Evolutionary conservation across 2,329 filamentous ascomycete genomes (phyloP).

Genomic region (Trichoderma pleuroti): DNA sequence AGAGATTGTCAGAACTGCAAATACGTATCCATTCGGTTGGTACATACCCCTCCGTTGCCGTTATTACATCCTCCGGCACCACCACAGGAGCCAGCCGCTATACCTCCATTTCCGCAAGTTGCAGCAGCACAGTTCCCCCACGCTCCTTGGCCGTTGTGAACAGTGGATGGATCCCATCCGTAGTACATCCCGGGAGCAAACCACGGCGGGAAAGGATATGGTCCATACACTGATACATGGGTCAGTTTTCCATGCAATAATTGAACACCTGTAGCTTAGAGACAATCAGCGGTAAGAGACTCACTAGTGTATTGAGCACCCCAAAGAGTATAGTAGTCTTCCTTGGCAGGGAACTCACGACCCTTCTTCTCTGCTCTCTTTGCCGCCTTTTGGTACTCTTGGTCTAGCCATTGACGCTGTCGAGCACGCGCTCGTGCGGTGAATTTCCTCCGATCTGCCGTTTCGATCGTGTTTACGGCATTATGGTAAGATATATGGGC

Average conservation of each 20-base stretch:
- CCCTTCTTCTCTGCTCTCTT: slow-evolving; percentile 50
- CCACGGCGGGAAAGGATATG: slow-evolving; percentile 43
- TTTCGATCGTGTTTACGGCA: slow-evolving; percentile 43
- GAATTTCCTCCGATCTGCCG: slow-evolving; percentile 11
- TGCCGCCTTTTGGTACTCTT: slow-evolving; percentile 54
- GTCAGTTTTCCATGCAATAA: background rate
- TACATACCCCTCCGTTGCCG: slow-evolving; percentile 16
- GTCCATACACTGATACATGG: slow-evolving; percentile 39
- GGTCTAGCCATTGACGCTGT: slow-evolving; percentile 41
- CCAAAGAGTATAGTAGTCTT: slow-evolving; percentile 53
- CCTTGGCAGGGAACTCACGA: slow-evolving; percentile 43
- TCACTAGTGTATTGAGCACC: slow-evolving; percentile 46
- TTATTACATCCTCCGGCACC: slow-evolving; percentile 23
- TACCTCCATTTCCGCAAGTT: slow-evolving; percentile 44
- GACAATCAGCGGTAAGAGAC: background rate
- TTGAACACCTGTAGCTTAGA: background rate
- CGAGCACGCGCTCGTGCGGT: slow-evolving; percentile 19
- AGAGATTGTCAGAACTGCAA: background rate
- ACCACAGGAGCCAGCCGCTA: slow-evolving; percentile 39
- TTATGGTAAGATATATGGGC: slow-evolving; percentile 74
- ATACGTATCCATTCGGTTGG: background rate
- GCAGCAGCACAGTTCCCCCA: slow-evolving; percentile 43
- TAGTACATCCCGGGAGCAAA: slow-evolving; percentile 46
- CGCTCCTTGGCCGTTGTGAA: slow-evolving; percentile 33
- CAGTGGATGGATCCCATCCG: slow-evolving; percentile 39